A percentile compares a stretch with the other conserved stretches of the same genome.
Evolutionary conservation across 2,329 filamentous ascomycete species (phyloP).

Genomic region (Monosporascus sp.): DNA sequence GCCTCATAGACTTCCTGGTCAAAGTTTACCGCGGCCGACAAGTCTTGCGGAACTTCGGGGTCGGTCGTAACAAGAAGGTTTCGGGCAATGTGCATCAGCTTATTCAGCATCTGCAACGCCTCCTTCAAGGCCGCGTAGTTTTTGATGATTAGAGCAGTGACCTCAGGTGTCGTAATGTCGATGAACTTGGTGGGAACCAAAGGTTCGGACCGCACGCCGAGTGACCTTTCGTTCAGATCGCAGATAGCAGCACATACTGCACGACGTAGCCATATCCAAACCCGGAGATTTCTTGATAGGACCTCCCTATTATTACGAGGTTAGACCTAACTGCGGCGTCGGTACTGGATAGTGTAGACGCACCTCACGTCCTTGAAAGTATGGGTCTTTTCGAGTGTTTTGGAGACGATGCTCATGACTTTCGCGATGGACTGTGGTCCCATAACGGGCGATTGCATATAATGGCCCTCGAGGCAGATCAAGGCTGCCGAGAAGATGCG

Average conservation of each 20-base stretch:
- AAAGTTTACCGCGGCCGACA: conserved; percentile 59
- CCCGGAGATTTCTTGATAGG: conserved; percentile 56
- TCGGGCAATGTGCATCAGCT: conserved; percentile 61
- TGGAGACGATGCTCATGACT: conserved; percentile 52
- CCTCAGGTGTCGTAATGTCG: conserved; percentile 55
- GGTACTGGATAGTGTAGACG: conserved; percentile 10
- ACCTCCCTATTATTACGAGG: conserved; percentile 40
- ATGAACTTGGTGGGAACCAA: conserved; percentile 46
- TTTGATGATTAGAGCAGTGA: conserved; percentile 56
- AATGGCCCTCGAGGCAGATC: conserved; percentile 58
- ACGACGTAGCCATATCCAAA: conserved; percentile 60
- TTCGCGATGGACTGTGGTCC: conserved; percentile 50
- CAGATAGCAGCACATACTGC: conserved; percentile 59
- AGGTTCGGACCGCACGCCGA: conserved; percentile 49
- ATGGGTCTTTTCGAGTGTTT: conserved; percentile 60
- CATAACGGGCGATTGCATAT: conserved; percentile 51
- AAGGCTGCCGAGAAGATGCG: conserved; percentile 56
- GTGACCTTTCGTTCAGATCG: conserved; percentile 53
- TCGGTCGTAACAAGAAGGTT: conserved; percentile 61
- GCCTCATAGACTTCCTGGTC: conserved; percentile 63
- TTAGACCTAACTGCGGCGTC: background rate
- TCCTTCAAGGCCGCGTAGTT: conserved; percentile 57
- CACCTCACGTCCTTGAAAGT: conserved; percentile 56
- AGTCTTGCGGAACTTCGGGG: conserved; percentile 60
- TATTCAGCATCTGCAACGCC: conserved; percentile 59